phyloP scores from a whole-genome alignment of 2,329 filamentous ascomycete species.

The Epichloe typhina region DNA sequence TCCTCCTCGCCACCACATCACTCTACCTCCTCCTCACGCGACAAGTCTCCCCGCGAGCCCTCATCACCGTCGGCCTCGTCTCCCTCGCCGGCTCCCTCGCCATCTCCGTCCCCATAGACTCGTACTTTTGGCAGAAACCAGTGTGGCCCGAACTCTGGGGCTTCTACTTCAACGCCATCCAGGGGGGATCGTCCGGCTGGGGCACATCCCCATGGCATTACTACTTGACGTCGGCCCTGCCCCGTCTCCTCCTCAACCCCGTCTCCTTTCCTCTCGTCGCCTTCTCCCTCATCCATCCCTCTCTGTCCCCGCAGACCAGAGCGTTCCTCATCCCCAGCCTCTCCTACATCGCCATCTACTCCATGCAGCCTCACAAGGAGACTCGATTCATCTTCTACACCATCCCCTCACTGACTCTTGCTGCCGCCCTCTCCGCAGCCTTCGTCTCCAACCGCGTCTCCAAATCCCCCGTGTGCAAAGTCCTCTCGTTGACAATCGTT shows the following conservation, averaged over 20 bases:
- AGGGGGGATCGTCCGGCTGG: slow-evolving; percentile 76
- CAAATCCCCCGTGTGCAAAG: slow-evolving; percentile 45
- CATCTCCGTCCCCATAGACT: slow-evolving; percentile 66
- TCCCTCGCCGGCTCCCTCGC: slow-evolving; percentile 54
- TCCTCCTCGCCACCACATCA: slow-evolving; percentile 59
- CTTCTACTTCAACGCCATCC: slow-evolving; percentile 84
- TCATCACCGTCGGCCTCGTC: slow-evolving; percentile 52
- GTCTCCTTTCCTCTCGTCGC: slow-evolving; percentile 43
- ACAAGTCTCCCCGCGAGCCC: slow-evolving; percentile 37
- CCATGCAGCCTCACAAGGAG: slow-evolving; percentile 87
- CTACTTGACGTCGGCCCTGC: slow-evolving; percentile 73
- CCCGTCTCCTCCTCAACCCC: slow-evolving; percentile 75
- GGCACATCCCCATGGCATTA: slow-evolving; percentile 75
- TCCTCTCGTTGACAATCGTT: slow-evolving; percentile 41
- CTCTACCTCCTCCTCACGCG: slow-evolving; percentile 47
- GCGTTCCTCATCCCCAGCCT: slow-evolving; percentile 52
- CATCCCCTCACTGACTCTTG: slow-evolving; percentile 66
- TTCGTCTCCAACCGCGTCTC: slow-evolving; percentile 53
- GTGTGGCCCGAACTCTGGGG: slow-evolving; percentile 84
- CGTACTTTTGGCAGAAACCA: slow-evolving; percentile 80
- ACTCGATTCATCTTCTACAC: slow-evolving; percentile 88
- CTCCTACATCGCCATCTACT: slow-evolving; percentile 68
- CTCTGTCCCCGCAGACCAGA: slow-evolving; percentile 28
- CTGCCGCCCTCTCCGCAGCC: slow-evolving; percentile 60
- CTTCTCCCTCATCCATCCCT: slow-evolving; percentile 35